Conservation (phyloP, 1,139 yeast species). For the Zygosaccharomyces pseudobailii region DNA sequence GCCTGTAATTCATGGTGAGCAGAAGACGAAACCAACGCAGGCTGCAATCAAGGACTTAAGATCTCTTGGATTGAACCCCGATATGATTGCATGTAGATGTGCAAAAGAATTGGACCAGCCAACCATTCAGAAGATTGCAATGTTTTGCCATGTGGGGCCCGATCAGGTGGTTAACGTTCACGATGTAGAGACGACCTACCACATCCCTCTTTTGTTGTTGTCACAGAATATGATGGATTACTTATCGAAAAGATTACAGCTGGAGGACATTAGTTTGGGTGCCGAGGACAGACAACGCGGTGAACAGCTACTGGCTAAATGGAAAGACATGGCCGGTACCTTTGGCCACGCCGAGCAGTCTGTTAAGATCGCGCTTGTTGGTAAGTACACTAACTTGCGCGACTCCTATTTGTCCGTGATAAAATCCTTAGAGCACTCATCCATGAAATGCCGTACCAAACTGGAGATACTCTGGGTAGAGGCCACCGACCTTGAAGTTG, state of each 20-base stretch:
- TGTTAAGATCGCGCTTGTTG: constrained; percentile 93
- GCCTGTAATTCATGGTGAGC: constrained; percentile 97
- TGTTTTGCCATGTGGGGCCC: constrained; percentile 98
- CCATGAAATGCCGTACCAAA: constrained; percentile 82
- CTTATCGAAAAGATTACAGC: constrained; percentile 61
- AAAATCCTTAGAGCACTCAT: constrained; percentile 90
- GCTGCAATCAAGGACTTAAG: constrained; percentile 97
- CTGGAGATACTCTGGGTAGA: constrained; percentile 94
- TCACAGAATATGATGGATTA: constrained; percentile 82
- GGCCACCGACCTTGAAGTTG: constrained; percentile 82
- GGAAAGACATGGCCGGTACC: constrained; percentile 74
- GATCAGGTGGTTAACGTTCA: constrained; percentile 96
- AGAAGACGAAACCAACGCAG: constrained; percentile 98
- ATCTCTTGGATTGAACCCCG: constrained; percentile 90
- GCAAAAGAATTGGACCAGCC: constrained; percentile 72
- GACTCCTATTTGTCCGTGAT: constrained; percentile 94
- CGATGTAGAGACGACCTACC: constrained; percentile 95
- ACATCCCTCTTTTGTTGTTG: constrained; percentile 85
- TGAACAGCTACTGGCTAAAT: constrained; percentile 59
- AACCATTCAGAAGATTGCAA: constrained; percentile 90
- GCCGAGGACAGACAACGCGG: constrained; percentile 61
- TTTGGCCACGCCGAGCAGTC: constrained; percentile 80
- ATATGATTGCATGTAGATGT: constrained; percentile 97
- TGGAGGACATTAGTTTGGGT: constrained; percentile 49
- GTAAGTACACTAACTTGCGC: constrained; percentile 92